Conservation (phyloP, 441 rosid genomes). For the Pelargonium myrrhifolium region DNA sequence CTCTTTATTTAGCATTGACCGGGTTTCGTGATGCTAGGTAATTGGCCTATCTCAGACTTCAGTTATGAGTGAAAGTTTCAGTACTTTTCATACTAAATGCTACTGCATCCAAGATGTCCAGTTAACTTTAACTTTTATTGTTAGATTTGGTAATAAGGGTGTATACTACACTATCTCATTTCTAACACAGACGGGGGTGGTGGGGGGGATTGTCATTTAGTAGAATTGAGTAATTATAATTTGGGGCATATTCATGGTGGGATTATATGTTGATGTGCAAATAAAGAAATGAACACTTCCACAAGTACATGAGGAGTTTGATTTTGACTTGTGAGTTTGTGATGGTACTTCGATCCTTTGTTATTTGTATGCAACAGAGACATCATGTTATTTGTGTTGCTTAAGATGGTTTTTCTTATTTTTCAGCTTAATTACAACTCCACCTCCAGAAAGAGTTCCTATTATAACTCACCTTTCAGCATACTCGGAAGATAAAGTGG, state of each 20-base stretch:
- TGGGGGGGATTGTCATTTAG: too few species aligned
- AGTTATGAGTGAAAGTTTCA: constrained; percentile 8
- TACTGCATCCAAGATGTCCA: background rate
- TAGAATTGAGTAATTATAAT: too few species aligned
- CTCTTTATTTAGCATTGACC: constrained; percentile 88
- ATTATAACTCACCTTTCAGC: constrained; percentile 80
- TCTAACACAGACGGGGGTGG: too few species aligned
- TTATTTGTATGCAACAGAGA: background rate
- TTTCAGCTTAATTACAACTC: constrained; percentile 85
- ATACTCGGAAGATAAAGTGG: constrained; percentile 49
- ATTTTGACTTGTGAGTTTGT: background rate
- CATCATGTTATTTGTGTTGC: constrained; percentile 2
- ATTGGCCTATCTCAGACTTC: constrained; percentile 13
- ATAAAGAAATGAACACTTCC: background rate
- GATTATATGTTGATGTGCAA: background rate
- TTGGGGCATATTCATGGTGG: background rate
- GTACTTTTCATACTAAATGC: constrained; percentile 6
- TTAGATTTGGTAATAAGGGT: too few species aligned
- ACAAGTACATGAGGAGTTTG: background rate
- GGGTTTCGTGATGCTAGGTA: constrained; percentile 99
- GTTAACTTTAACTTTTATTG: too few species aligned
- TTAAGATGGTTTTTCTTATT: constrained; percentile 16
- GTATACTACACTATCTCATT: too few species aligned
- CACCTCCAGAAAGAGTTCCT: constrained; percentile 98
- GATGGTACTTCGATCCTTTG: background rate